phyloP scores from a whole-genome alignment of 352 stramenopile genomes.

The Phytophthora uliginosa region DNA sequence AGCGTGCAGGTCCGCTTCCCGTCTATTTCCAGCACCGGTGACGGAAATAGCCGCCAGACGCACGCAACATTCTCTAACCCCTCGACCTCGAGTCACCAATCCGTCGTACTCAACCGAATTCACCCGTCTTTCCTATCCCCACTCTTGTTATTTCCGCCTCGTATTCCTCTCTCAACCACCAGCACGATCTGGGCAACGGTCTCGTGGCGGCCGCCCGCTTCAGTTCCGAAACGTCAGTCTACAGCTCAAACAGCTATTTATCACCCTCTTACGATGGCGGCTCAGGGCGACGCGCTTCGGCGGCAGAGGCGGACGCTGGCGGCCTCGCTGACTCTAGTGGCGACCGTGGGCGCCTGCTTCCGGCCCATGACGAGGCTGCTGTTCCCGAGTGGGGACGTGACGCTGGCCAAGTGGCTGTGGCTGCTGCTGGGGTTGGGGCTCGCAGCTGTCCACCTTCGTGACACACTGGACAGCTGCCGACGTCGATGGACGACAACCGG shows the following conservation, averaged over 20 bases:
- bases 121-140: not conserved
- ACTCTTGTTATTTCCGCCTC: not conserved
- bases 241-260: not conserved
- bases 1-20: not conserved
- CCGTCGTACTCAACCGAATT: not conserved
- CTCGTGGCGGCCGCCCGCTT: slow-evolving; percentile 1
- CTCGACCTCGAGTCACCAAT: not conserved
- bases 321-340: slow-evolving; percentile 14
- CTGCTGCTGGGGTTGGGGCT: slow-evolving; percentile 48
- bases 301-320: slow-evolving; percentile 5
- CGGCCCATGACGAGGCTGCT: slow-evolving; percentile 34
- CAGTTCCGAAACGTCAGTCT: slow-evolving; percentile 11
- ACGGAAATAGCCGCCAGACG: not conserved
- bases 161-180: not conserved
- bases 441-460: slow-evolving; percentile 48
- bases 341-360: slow-evolving; percentile 4
- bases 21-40: not conserved
- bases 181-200: not conserved
- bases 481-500: slow-evolving; percentile 5
- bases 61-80: not conserved
- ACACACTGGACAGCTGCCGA: slow-evolving; percentile 16
- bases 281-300: not conserved
- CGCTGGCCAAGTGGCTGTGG: slow-evolving; percentile 52
- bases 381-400: slow-evolving; percentile 63
- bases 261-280: not conserved